Evolutionary conservation across 1,284 basidiomycete species (phyloP).

Genomic region (Leccinum ponderosum): DNA sequence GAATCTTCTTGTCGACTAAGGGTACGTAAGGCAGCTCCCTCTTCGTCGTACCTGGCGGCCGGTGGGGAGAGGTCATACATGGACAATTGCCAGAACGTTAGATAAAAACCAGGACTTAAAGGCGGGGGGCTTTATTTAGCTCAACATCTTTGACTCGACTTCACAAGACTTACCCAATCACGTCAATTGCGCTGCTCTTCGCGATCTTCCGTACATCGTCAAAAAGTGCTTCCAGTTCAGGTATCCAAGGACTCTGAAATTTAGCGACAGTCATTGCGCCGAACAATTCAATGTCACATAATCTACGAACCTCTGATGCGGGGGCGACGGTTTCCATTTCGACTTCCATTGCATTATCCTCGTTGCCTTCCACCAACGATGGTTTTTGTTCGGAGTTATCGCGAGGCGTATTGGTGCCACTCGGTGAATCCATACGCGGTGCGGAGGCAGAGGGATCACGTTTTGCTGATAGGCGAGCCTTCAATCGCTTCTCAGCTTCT

Average conservation of each 20-base stretch:
- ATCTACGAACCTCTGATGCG: slow-evolving; percentile 23
- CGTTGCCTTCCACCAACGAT: slow-evolving; percentile 36
- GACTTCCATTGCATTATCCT: slow-evolving; percentile 58
- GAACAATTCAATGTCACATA: slow-evolving; percentile 1
- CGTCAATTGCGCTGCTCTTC: slow-evolving; percentile 60
- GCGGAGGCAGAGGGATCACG: slow-evolving; percentile 58
- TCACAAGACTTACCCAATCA: slow-evolving; percentile 63
- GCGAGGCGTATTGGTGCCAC: slow-evolving; percentile 37
- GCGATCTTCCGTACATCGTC: slow-evolving; percentile 69
- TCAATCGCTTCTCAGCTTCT: slow-evolving; percentile 74
- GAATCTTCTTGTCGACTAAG: slow-evolving; percentile 64
- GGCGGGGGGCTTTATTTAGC: not conserved
- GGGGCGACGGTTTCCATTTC: slow-evolving; percentile 29
- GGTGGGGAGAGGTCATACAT: slow-evolving; percentile 86
- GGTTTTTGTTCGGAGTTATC: slow-evolving; percentile 40
- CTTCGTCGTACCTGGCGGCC: slow-evolving; percentile 66
- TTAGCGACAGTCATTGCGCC: slow-evolving; percentile 11
- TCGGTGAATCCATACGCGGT: slow-evolving; percentile 64
- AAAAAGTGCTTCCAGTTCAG: slow-evolving; percentile 67
- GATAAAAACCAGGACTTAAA: slow-evolving; percentile 81
- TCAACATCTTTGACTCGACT: slow-evolving; percentile 3
- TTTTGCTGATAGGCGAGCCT: slow-evolving; percentile 74
- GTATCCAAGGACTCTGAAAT: slow-evolving; percentile 71
- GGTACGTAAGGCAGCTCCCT: slow-evolving; percentile 54
- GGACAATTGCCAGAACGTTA: slow-evolving; percentile 94